Conservation (phyloP, 345 rosid genomes). For the Eucalyptus tenuipes region DNA sequence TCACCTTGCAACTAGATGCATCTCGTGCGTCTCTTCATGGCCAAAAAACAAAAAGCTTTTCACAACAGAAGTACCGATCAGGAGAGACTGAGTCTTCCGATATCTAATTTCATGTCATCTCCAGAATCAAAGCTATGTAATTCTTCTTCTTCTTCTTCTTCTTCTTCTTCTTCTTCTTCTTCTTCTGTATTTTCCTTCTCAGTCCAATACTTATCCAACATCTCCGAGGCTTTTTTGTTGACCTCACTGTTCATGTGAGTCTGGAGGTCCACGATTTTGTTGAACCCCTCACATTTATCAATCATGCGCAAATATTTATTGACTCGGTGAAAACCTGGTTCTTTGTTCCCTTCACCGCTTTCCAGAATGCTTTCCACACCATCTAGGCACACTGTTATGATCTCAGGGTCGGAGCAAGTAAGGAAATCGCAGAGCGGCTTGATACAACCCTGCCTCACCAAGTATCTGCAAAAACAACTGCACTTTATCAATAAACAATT, state of each 20-base stretch:
- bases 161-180: too few species aligned
- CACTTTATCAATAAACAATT: neutral
- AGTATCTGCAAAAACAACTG: constrained; percentile 1
- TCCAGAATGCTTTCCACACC: constrained; percentile 25
- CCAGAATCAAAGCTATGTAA: neutral
- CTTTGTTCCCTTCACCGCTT: constrained; percentile 19
- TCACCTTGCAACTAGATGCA: neutral
- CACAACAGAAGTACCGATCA: neutral
- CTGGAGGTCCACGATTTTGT: constrained; percentile 20
- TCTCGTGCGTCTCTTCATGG: neutral
- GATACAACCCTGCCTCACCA: constrained; percentile 30
- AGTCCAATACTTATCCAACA: constrained; percentile 12
- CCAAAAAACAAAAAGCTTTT: neutral
- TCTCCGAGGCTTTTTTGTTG: constrained; percentile 19
- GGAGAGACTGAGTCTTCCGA: constrained; percentile 1
- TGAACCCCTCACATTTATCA: constrained; percentile 21
- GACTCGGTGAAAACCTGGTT: too few species aligned
- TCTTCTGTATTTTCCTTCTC: neutral
- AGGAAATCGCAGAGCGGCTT: constrained; percentile 26
- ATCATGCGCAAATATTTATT: constrained; percentile 8
- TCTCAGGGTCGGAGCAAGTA: constrained; percentile 16
- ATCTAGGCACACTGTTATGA: constrained; percentile 17
- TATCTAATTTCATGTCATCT: constrained; percentile 2
- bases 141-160: too few species aligned
- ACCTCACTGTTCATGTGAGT: constrained; percentile 24